Evolutionary conservation across 495 filamentous ascomycete genomes (phyloP).

Genomic region (Penicillium crystallinum): DNA sequence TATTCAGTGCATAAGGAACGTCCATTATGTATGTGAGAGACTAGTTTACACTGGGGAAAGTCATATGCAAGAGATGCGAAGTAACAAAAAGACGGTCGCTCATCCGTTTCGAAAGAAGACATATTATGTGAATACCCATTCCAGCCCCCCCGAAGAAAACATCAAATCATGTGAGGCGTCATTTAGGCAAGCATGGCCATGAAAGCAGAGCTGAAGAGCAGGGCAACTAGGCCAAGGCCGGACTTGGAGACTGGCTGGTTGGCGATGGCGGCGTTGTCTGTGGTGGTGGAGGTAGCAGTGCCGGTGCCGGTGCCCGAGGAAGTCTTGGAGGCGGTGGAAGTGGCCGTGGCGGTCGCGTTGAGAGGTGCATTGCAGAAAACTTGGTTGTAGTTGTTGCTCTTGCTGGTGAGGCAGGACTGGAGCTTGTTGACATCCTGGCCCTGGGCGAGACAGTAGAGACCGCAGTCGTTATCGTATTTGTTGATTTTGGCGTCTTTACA

Average conservation of each 20-base stretch:
- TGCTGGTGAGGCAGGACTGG: conserved; percentile 28
- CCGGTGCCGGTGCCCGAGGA: conserved; percentile 19
- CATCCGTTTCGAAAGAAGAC: background rate
- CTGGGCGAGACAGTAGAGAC: conserved; percentile 46
- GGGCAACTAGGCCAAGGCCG: conserved; percentile 31
- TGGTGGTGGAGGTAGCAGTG: conserved; percentile 13
- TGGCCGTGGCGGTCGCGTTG: conserved; percentile 40
- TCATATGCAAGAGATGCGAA: background rate
- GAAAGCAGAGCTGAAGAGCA: conserved; percentile 35
- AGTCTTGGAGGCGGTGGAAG: conserved; percentile 15
- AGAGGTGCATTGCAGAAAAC: conserved; percentile 37
- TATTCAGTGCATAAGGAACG: background rate
- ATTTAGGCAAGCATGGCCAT: conserved; percentile 24
- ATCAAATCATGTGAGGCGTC: background rate
- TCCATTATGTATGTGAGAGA: background rate
- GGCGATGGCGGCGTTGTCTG: conserved; percentile 12
- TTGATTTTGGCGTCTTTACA: conserved; percentile 37
- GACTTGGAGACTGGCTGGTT: conserved; percentile 26
- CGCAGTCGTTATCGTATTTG: conserved; percentile 44
- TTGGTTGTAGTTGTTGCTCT: conserved; percentile 25
- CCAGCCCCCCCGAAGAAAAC: background rate
- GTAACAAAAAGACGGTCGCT: background rate
- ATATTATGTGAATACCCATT: background rate
- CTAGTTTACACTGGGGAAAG: background rate
- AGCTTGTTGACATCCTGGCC: conserved; percentile 36